Percentiles rank a stretch among this genome's conserved stretches.
Evolutionary conservation across 1,284 basidiomycete genomes (phyloP).

Genomic region (Apiotrichum veenhuisii): DNA sequence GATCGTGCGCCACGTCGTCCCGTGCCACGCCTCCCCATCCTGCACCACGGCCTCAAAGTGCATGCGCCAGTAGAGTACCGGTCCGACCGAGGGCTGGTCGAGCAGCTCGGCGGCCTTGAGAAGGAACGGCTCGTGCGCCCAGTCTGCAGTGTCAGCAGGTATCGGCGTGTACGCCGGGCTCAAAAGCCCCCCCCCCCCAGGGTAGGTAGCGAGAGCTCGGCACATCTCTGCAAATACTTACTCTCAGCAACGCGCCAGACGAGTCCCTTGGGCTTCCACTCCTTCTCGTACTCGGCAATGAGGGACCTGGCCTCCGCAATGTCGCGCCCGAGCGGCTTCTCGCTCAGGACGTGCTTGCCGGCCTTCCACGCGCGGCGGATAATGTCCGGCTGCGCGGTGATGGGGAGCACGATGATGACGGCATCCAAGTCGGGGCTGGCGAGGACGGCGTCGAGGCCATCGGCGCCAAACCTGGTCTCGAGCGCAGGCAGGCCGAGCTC

Average conservation of each 20-base stretch:
- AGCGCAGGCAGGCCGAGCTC: constrained; percentile 26
- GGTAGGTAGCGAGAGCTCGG: too few relatives aligned
- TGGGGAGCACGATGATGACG: constrained; percentile 73
- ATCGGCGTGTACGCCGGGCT: too few relatives aligned
- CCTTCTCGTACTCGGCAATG: constrained; percentile 62
- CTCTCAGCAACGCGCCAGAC: constrained; percentile 82
- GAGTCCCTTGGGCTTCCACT: constrained; percentile 65
- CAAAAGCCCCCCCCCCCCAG: too few relatives aligned
- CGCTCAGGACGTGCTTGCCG: constrained; percentile 76
- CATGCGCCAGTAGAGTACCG: constrained; percentile 45
- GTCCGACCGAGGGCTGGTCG: constrained; percentile 60
- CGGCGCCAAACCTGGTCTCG: constrained; percentile 53
- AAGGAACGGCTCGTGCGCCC: constrained; percentile 64
- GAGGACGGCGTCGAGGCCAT: constrained; percentile 61
- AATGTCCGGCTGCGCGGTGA: constrained; percentile 65
- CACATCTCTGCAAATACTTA: constrained; percentile 34
- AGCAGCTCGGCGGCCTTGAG: constrained; percentile 55
- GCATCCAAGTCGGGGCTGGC: constrained; percentile 62
- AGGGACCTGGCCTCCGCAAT: constrained; percentile 62
- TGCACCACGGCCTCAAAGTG: constrained; percentile 59
- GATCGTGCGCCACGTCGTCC: constrained; percentile 73
- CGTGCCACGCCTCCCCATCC: constrained; percentile 67
- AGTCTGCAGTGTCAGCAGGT: constrained; percentile 57
- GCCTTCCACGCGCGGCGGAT: constrained; percentile 57
- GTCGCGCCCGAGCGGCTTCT: constrained; percentile 74